These are phyloP conservation scores for Entonaema liquescens DNA, from an alignment of 495 filamentous ascomycete species.

Conservation along the genomic window DNA sequence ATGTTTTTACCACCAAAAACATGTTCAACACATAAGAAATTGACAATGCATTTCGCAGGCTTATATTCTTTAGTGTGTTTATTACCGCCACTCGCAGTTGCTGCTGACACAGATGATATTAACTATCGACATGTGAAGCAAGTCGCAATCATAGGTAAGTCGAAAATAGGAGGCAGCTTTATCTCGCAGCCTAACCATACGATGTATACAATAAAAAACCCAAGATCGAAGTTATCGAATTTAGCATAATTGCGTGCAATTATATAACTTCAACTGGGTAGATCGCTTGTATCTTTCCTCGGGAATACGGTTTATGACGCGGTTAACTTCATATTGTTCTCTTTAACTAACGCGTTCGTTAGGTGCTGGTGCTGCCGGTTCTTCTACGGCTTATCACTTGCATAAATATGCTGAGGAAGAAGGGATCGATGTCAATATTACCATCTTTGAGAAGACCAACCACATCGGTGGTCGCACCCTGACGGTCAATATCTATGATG, in stretches of 20 bases:
- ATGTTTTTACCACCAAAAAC: conserved; percentile 11
- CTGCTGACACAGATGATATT: not conserved
- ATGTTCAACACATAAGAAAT: conserved; percentile 16
- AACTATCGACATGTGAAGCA: conserved; percentile 43
- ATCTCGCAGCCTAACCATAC: not conserved
- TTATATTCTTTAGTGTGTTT: conserved; percentile 5
- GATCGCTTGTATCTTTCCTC: not conserved
- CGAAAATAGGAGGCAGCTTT: not conserved
- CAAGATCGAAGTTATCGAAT: not conserved
- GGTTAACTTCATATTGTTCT: not conserved
- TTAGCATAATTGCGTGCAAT: not conserved
- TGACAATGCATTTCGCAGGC: conserved; percentile 21
- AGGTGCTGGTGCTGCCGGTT: conserved; percentile 92
- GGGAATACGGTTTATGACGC: not conserved
- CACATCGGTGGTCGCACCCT: conserved; percentile 90
- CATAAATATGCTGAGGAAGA: conserved; percentile 68
- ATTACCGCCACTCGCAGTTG: not conserved
- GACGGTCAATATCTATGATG: conserved; percentile 81
- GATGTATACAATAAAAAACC: not conserved
- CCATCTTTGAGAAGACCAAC: conserved; percentile 82
- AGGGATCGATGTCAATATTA: conserved; percentile 72
- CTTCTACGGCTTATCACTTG: conserved; percentile 86
- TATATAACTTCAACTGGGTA: not conserved
- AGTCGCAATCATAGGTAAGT: conserved; percentile 57
- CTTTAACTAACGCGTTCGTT: conserved; percentile 23